Conservation (phyloP, 805 yeast species). For the Zygosaccharomyces lentus region DNA sequence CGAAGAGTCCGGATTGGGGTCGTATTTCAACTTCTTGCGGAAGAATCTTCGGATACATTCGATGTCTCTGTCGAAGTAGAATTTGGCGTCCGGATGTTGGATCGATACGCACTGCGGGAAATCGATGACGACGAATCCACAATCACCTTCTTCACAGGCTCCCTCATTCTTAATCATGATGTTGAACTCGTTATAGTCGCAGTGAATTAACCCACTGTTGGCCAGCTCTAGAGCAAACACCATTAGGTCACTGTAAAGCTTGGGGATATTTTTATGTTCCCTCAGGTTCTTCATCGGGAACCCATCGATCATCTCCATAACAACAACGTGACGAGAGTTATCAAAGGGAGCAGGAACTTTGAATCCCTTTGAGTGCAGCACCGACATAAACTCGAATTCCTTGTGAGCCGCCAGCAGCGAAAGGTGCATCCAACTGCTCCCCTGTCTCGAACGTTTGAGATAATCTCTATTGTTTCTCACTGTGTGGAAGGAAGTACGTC, state of each 20-base stretch:
- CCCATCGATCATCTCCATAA: conserved; percentile 92
- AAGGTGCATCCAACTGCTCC: conserved; percentile 88
- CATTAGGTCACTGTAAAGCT: conserved; percentile 83
- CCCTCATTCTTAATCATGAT: conserved; percentile 68
- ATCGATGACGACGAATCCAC: conserved; percentile 87
- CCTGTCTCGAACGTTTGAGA: conserved; percentile 56
- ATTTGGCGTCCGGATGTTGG: conserved; percentile 83
- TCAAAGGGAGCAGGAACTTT: conserved; percentile 87
- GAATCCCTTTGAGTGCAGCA: conserved; percentile 70
- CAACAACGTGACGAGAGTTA: conserved; percentile 82
- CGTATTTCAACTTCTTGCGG: conserved; percentile 68
- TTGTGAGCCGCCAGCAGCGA: conserved; percentile 88
- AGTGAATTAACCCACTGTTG: conserved; percentile 86
- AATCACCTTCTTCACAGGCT: conserved; percentile 38
- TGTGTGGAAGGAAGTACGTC: conserved; percentile 87
- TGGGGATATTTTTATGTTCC: conserved; percentile 62
- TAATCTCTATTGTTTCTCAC: conserved; percentile 94
- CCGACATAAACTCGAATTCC: conserved; percentile 84
- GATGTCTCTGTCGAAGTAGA: conserved; percentile 87
- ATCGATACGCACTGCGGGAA: conserved; percentile 97
- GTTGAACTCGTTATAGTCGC: conserved; percentile 97
- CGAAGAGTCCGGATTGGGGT: conserved; percentile 60
- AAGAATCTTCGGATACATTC: conserved; percentile 84
- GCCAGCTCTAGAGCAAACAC: conserved; percentile 77
- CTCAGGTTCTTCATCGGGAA: conserved; percentile 80